Conservation (phyloP, 1,284 basidiomycete genomes). For the Naganishia cerealis region DNA sequence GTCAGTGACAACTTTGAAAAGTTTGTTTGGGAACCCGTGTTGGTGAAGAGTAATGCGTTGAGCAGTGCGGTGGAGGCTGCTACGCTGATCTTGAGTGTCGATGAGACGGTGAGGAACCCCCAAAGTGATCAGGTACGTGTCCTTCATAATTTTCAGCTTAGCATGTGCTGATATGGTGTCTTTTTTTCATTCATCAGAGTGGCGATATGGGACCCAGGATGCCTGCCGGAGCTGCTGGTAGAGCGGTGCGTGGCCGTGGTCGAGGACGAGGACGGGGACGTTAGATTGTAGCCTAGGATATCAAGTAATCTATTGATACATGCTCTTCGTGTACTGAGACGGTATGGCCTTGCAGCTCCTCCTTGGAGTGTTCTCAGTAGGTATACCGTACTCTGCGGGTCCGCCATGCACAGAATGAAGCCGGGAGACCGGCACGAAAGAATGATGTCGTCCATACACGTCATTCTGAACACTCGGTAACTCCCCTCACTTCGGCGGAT, state of each 20-base stretch:
- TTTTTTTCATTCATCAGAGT: conserved; percentile 44
- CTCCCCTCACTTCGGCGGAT: neutral
- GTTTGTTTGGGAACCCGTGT: conserved; percentile 96
- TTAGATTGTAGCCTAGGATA: conserved; percentile 27
- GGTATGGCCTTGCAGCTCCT: neutral
- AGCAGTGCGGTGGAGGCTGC: conserved; percentile 94
- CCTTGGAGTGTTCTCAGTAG: neutral
- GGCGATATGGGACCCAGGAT: conserved; percentile 76
- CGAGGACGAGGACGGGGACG: conserved; percentile 57
- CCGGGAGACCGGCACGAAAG: no score
- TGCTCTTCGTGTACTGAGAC: neutral
- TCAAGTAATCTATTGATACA: neutral
- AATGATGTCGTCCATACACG: neutral
- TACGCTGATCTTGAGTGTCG: conserved; percentile 88
- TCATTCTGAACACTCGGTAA: neutral
- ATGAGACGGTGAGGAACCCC: conserved; percentile 90
- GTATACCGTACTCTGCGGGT: no score
- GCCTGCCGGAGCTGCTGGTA: conserved; percentile 77
- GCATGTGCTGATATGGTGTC: conserved; percentile 6
- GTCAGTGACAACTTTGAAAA: conserved; percentile 94
- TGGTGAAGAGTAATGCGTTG: conserved; percentile 94
- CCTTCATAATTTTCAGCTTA: neutral
- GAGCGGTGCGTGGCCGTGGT: conserved; percentile 78
- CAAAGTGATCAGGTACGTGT: conserved; percentile 68
- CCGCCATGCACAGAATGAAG: no score